Percentiles rank a stretch among this genome's conserved stretches.
Evolutionary conservation across 345 rosid species (phyloP).

Genomic region (Arabidopsis thaliana): TAIR10.1 NC_003075.7:9140001-9140500

Average conservation of each 20-base stretch:
- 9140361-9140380: conserved; percentile 41
- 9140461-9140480: conserved; percentile 57
- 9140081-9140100: conserved; percentile 1
- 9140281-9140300: conserved; percentile 6
- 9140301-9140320: conserved; percentile 7
- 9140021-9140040: not conserved
- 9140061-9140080: not conserved
- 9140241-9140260: conserved; percentile 2
- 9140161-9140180: not conserved
- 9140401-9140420: conserved; percentile 58
- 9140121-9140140: conserved; percentile 5
- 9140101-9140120: conserved; percentile 11
- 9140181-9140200: not conserved
- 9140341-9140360: conserved; percentile 1
- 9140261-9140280: not conserved
- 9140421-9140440: conserved; percentile 50
- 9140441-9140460: conserved; percentile 64
- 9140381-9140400: conserved; percentile 84
- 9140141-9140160: conserved; percentile 2
- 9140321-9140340: not conserved
- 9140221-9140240: not conserved
- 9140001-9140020: not conserved
- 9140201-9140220: not conserved
- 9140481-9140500: conserved; percentile 28
- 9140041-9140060: not conserved